phyloP scores from a whole-genome alignment of 2,329 filamentous ascomycete species.

The Neoascochyta sp. region DNA sequence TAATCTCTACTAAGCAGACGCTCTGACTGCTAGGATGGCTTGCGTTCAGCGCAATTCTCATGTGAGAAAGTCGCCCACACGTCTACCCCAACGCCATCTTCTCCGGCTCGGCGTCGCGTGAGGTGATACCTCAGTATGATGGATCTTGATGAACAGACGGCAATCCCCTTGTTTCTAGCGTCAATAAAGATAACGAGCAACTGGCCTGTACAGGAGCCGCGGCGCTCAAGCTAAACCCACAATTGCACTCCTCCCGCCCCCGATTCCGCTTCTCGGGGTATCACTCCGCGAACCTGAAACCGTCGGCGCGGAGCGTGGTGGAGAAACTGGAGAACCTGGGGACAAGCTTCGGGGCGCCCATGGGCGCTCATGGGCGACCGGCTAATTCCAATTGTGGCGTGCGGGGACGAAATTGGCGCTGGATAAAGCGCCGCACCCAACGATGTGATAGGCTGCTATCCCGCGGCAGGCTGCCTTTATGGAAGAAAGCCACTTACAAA shows the following conservation, averaged over 20 bases:
- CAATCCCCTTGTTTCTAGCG: constrained; percentile 2
- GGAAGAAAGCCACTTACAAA: constrained; percentile 11
- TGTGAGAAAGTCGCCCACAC: too few species aligned
- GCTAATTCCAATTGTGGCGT: constrained; percentile 13
- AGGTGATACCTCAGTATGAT: background rate
- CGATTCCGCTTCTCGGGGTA: constrained; percentile 12
- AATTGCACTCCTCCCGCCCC: constrained; percentile 11
- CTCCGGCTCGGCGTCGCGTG: too few species aligned
- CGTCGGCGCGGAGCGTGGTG: constrained; percentile 9
- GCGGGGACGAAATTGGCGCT: constrained; percentile 12
- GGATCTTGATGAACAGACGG: background rate
- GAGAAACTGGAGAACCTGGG: constrained; percentile 15
- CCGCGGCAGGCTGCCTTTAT: constrained; percentile 5
- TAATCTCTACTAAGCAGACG: too few species aligned
- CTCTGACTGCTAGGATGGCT: too few species aligned
- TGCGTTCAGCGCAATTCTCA: too few species aligned
- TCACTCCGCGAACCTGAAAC: constrained; percentile 9
- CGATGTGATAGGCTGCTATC: constrained; percentile 13
- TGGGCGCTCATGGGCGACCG: too few species aligned
- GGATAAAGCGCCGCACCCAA: constrained; percentile 14
- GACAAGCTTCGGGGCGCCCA: constrained; percentile 12
- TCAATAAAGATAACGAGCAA: constrained; percentile 2
- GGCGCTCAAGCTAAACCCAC: constrained; percentile 11
- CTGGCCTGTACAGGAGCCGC: constrained; percentile 4
- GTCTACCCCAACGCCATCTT: too few species aligned